Percentiles rank a stretch among this genome's conserved stretches.
These are phyloP conservation scores for Blastobotrys attinorum DNA, from an alignment of 805 yeast genomes.

Conservation along the genomic window DNA sequence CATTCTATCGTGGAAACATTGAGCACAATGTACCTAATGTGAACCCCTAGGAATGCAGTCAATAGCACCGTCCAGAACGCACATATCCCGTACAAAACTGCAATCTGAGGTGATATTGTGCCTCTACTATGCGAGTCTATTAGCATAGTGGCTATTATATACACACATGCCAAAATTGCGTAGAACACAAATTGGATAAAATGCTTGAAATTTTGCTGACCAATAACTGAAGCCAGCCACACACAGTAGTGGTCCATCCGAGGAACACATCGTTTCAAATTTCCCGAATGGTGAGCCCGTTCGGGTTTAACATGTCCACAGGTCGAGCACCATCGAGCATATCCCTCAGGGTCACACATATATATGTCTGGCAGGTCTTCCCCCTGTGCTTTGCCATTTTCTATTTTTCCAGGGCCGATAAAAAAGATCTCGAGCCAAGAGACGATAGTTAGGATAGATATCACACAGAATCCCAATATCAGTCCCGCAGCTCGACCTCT, in stretches of 20 bases:
- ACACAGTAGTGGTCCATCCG: constrained; percentile 79
- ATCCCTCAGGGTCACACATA: constrained; percentile 63
- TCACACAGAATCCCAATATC: constrained; percentile 27
- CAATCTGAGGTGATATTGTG: constrained; percentile 40
- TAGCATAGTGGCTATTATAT: constrained; percentile 33
- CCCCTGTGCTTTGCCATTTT: constrained; percentile 1
- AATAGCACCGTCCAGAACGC: constrained; percentile 42
- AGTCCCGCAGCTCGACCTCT: constrained; percentile 30
- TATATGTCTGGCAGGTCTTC: constrained; percentile 48
- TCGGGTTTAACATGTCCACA: constrained; percentile 61
- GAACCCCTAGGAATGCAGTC: constrained; percentile 35
- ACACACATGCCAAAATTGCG: constrained; percentile 33
- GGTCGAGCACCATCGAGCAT: constrained; percentile 64
- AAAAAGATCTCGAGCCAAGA: constrained; percentile 40
- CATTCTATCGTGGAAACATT: constrained; percentile 54
- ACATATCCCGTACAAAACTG: constrained; percentile 39
- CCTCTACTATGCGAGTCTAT: constrained; percentile 25
- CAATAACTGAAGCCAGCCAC: constrained; percentile 69
- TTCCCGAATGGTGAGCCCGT: constrained; percentile 63
- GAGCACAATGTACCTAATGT: constrained; percentile 36
- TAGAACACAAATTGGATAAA: constrained; percentile 44
- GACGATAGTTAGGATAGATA: constrained; percentile 23
- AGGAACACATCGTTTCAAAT: constrained; percentile 50
- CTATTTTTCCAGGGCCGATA: constrained; percentile 55
- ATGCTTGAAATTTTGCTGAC: constrained; percentile 51